Evolutionary conservation across 2,329 filamentous ascomycete genomes (phyloP).

Genomic region (Ceratocystis cacaofunesta): DNA sequence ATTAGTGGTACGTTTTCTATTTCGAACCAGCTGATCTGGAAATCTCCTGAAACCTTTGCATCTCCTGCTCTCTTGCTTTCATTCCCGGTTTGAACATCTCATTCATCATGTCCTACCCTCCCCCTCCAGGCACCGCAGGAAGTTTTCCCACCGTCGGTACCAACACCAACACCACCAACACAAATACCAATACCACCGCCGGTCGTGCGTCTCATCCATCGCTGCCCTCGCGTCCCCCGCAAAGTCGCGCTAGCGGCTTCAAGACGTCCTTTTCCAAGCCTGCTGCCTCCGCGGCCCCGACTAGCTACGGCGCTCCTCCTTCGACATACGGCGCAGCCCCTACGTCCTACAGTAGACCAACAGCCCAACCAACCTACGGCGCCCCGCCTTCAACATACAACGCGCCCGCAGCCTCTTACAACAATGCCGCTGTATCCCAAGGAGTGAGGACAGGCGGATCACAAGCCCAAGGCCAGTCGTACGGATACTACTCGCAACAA

Average conservation of each 20-base stretch:
- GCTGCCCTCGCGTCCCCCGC: constrained; percentile 64
- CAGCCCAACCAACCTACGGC: constrained; percentile 31
- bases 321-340: constrained; percentile 12
- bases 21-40: neutral
- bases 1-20: constrained; percentile 1
- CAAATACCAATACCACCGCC: constrained; percentile 10
- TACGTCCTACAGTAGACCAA: constrained; percentile 3
- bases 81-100: constrained; percentile 21
- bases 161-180: neutral
- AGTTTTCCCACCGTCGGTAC: constrained; percentile 26
- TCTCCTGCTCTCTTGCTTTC: neutral
- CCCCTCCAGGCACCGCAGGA: constrained; percentile 58
- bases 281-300: constrained; percentile 24
- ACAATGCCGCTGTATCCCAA: constrained; percentile 20
- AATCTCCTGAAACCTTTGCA: neutral
- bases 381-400: constrained; percentile 29
- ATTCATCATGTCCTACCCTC: constrained; percentile 75
- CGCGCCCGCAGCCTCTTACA: constrained; percentile 18
- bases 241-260: constrained; percentile 34
- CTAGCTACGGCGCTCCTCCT: constrained; percentile 24
- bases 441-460: neutral
- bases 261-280: constrained; percentile 34
- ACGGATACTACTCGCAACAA: constrained; percentile 13
- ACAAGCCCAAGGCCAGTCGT: neutral
- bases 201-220: constrained; percentile 35